A percentile compares a stretch with the other conserved stretches of the same genome.
Evolutionary conservation across 345 rosid species (phyloP).

Genomic region (Noccaea caerulescens): DNA sequence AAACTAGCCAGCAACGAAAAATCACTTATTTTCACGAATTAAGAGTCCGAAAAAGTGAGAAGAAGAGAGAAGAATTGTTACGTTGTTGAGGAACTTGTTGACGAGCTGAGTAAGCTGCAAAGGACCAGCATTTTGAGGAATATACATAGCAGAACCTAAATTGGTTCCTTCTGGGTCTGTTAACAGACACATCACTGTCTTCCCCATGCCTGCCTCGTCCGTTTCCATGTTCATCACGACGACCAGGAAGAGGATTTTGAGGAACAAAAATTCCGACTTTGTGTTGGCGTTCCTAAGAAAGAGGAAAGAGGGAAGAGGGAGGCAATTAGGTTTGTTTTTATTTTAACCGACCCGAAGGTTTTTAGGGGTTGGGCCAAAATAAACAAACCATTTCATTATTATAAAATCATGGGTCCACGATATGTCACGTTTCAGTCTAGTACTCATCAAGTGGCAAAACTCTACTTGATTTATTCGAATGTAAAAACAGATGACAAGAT

Average conservation of each 20-base stretch:
- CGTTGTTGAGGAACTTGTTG: constrained; percentile 76
- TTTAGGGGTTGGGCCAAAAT: not conserved
- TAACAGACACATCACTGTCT: constrained; percentile 80
- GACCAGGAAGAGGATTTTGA: not conserved
- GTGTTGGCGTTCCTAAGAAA: constrained; percentile 11
- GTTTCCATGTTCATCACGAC: constrained; percentile 48
- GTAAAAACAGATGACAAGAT: not conserved
- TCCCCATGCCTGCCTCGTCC: constrained; percentile 42
- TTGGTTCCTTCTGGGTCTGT: constrained; percentile 78
- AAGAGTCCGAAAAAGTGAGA: not conserved
- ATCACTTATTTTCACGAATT: not conserved
- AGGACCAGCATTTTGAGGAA: constrained; percentile 84
- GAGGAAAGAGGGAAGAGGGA: not conserved
- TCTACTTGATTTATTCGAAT: not conserved
- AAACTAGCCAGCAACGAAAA: not conserved
- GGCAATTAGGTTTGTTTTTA: constrained; percentile 14
- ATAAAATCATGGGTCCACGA: constrained; percentile 25
- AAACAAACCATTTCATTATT: no score
- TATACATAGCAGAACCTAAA: constrained; percentile 73
- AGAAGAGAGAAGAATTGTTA: constrained; percentile 40
- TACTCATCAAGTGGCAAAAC: constrained; percentile 23
- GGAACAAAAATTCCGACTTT: not conserved
- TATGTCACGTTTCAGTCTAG: constrained; percentile 22
- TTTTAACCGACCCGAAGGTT: not conserved
- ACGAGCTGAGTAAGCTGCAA: constrained; percentile 85